Base-by-base conservation (phyloP, 2,329 filamentous ascomycete genomes). In the Lecanicillium sp. region DNA sequence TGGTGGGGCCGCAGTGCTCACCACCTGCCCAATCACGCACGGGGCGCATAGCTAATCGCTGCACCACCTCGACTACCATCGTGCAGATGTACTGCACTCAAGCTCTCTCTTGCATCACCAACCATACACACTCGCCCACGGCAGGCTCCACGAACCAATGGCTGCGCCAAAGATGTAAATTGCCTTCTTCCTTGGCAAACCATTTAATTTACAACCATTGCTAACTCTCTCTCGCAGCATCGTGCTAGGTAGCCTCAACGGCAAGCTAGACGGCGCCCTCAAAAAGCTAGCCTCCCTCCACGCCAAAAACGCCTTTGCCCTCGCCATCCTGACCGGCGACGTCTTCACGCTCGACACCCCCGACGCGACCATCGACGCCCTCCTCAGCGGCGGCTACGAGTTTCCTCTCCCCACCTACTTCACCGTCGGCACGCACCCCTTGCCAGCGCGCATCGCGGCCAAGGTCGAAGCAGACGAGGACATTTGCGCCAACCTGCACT, bases 371-470 rank as follows among this genome's bases (percentile, higher is more conserved):
- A 62, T 92, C 5, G 64, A 69, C 10, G 71, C 75, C 9, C 72
- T 98, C 4, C 62, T 97, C 1, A 63, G 75, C 18, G 87, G 87
- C n/a, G 69, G 74, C 10, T 80, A 94, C 37, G 56, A 69, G 17
- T 69, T 97, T 4, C 81, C 89, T 3, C 66, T 97, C 1, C 81
- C 89, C 2, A 94, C 84, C 8, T 98, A 98, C 64, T 98, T 97
- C 58, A 87, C 86, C 3, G 71, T 95, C 44, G 88, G 86, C 49
- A 79, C 69, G 28, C 71, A 71, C 33, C 65, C 81, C n/a, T 69
- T 98, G 5, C 92, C 92, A 1, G 60, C 69, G 3, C 64, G 68
- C 20, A 75, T 96, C 17, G 68, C 84, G 15, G 76, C 84, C 53
- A 88, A 80, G 56, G 72, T 97, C 37, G 74, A 87, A 54, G 73